Percentiles rank a stretch among this genome's conserved stretches.
These are phyloP conservation scores for Zygosaccharomyces bisporus DNA, from an alignment of 805 yeast genomes.

Conservation along the genomic window DNA sequence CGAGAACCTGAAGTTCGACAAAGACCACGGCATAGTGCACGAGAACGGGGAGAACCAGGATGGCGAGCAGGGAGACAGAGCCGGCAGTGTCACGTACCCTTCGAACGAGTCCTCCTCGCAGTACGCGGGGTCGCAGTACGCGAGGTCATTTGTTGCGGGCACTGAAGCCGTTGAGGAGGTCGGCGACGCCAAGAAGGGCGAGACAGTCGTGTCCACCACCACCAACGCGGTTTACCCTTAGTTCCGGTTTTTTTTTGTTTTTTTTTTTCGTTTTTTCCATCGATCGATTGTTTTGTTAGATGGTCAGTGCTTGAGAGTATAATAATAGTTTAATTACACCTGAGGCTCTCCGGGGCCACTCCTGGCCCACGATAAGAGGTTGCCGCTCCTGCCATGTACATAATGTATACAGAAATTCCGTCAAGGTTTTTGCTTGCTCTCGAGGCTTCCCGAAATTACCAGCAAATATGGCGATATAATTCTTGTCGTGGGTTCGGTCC, in stretches of 20 bases:
- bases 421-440: background rate
- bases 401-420: too few species aligned
- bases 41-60: slow-evolving; percentile 2
- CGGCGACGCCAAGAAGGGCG: slow-evolving; percentile 1
- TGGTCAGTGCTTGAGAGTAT: background rate
- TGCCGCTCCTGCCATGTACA: background rate
- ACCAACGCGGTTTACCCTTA: background rate
- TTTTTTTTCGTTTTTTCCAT: too few species aligned
- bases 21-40: slow-evolving; percentile 32
- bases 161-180: background rate
- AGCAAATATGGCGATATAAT: too few species aligned
- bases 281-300: too few species aligned
- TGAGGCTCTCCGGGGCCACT: too few species aligned
- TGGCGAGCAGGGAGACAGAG: too few species aligned
- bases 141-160: background rate
- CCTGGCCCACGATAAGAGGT: background rate
- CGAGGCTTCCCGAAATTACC: background rate
- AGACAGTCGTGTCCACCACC: slow-evolving; percentile 1
- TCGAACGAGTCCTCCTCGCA: background rate
- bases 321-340: background rate
- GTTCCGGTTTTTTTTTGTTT: background rate
- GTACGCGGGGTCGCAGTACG: background rate
- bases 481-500: background rate
- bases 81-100: background rate
- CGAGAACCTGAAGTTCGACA: slow-evolving; percentile 37